Conservation (phyloP, 2,329 filamentous ascomycete species). For the Fusarium marasasianum region DNA sequence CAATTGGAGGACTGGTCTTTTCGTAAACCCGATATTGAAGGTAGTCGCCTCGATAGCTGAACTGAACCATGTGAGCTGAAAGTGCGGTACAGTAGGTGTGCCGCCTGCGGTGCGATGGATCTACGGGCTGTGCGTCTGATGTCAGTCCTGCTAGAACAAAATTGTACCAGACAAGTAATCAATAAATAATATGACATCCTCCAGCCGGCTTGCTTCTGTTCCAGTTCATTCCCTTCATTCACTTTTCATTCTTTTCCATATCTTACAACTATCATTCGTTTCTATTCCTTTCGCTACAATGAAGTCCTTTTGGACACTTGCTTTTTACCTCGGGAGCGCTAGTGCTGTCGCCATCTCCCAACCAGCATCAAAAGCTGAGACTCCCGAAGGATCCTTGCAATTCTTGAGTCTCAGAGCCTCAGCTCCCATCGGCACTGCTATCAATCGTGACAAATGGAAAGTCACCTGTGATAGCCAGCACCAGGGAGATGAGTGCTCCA, state of each 20-base stretch:
- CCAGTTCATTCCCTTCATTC: neutral
- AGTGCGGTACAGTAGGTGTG: neutral
- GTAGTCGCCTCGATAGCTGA: neutral
- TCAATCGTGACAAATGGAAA: conserved; percentile 16
- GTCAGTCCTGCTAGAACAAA: neutral
- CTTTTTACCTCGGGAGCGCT: neutral
- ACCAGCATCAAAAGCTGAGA: neutral
- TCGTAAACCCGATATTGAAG: neutral
- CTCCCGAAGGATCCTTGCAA: neutral
- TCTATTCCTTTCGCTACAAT: neutral
- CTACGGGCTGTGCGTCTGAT: neutral
- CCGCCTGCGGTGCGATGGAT: neutral
- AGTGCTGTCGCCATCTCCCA: neutral
- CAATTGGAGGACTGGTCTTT: neutral
- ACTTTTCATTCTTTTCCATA: neutral
- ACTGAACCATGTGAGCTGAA: neutral
- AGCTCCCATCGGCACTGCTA: neutral
- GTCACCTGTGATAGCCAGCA: conserved; percentile 25
- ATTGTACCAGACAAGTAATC: neutral
- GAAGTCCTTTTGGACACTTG: neutral
- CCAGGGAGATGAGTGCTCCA: conserved; percentile 11
- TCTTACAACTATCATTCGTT: neutral
- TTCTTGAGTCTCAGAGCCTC: neutral
- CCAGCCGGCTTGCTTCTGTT: neutral
- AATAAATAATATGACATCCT: neutral